Evolutionary conservation across 257 asterid species (phyloP).

Genomic region (Nicotiana noctiflora): DNA sequence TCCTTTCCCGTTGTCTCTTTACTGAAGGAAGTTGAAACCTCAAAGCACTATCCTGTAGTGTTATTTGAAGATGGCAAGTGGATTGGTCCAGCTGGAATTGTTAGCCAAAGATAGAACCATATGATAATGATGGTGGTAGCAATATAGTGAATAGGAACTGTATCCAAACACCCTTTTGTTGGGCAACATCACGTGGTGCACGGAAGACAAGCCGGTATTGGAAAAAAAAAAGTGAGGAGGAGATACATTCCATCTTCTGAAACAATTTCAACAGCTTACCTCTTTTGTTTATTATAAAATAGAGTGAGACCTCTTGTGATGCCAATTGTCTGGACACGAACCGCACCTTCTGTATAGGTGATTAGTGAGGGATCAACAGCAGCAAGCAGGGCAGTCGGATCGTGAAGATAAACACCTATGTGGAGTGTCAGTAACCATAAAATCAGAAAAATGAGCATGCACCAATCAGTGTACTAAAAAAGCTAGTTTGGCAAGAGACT

Average conservation of each 20-base stretch:
- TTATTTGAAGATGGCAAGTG: neutral
- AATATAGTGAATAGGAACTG: neutral
- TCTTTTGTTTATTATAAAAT: conserved; percentile 80
- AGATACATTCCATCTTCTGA: neutral
- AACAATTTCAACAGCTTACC: conserved; percentile 31
- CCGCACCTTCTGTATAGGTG: conserved; percentile 79
- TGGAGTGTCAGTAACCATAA: neutral
- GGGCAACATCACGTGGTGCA: neutral
- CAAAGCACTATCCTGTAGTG: neutral
- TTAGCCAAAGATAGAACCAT: neutral
- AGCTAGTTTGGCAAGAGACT: conserved; percentile 2
- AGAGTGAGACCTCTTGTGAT: conserved; percentile 82
- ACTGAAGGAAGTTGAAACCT: neutral
- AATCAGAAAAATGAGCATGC: neutral
- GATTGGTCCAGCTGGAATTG: neutral
- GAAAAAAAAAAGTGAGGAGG: neutral
- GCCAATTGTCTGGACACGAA: conserved; percentile 84
- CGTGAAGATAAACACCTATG: conserved; percentile 94
- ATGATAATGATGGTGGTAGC: neutral
- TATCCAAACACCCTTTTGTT: neutral
- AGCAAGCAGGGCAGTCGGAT: conserved; percentile 83
- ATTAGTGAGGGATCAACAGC: conserved; percentile 81
- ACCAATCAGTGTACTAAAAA: neutral
- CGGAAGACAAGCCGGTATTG: neutral
- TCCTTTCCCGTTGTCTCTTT: neutral